These are phyloP conservation scores for Carex sylvatica DNA, from an alignment of 202 grass and related monocot genomes.

Conservation along the genomic window DNA sequence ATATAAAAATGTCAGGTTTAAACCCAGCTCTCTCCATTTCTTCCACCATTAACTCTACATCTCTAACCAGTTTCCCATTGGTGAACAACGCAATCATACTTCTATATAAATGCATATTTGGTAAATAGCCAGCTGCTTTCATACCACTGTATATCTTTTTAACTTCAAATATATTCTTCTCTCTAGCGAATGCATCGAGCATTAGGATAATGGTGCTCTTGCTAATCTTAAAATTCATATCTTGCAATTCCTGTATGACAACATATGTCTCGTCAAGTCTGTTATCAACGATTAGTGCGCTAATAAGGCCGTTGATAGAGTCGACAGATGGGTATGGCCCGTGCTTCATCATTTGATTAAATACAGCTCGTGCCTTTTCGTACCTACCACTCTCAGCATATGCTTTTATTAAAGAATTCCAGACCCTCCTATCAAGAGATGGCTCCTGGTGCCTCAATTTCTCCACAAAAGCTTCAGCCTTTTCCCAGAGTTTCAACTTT, in stretches of 20 bases:
- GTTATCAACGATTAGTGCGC: slow-evolving; percentile 75
- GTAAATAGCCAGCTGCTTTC: slow-evolving; percentile 89
- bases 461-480: slow-evolving; percentile 67
- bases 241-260: slow-evolving; percentile 83
- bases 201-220: slow-evolving; percentile 85
- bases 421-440: slow-evolving; percentile 62
- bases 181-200: slow-evolving; percentile 84
- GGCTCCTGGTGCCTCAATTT: slow-evolving; percentile 45
- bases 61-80: slow-evolving; percentile 57
- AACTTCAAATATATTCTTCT: slow-evolving; percentile 83
- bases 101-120: slow-evolving; percentile 79
- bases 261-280: slow-evolving; percentile 87
- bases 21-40: slow-evolving; percentile 80
- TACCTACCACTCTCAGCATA: slow-evolving; percentile 87
- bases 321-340: slow-evolving; percentile 73
- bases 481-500: slow-evolving; percentile 71
- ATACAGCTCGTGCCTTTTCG: slow-evolving; percentile 75
- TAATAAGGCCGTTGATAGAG: slow-evolving; percentile 87
- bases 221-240: slow-evolving; percentile 89
- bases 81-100: slow-evolving; percentile 72
- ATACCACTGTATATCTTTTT: slow-evolving; percentile 99
- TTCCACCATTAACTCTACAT: slow-evolving; percentile 74
- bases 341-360: slow-evolving; percentile 80
- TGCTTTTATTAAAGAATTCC: slow-evolving; percentile 88
- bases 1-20: slow-evolving; percentile 62